Evolutionary conservation across 1,284 basidiomycete genomes (phyloP).

Genomic region (Stereum hirsutum): DNA sequence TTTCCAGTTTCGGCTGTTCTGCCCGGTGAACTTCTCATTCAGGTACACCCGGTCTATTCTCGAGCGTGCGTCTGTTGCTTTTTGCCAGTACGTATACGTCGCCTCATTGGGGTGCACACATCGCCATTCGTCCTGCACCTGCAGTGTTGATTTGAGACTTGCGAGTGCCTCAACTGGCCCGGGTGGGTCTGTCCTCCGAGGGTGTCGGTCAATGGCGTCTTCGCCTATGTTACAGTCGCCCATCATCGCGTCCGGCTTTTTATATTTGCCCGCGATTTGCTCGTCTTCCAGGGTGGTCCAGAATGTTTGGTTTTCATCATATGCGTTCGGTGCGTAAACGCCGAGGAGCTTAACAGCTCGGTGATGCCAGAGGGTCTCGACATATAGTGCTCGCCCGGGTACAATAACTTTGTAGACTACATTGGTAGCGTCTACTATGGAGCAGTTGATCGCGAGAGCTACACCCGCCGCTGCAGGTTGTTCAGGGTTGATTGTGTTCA

Average conservation of each 20-base stretch:
- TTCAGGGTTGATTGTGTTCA: not conserved
- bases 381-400: slow-evolving; percentile 21
- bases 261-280: slow-evolving; percentile 6
- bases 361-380: slow-evolving; percentile 13
- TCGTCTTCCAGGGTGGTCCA: slow-evolving; percentile 15
- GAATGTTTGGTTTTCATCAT: slow-evolving; percentile 19
- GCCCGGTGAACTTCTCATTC: not conserved
- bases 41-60: slow-evolving; percentile 1
- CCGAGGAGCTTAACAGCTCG: slow-evolving; percentile 17
- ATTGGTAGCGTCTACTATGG: slow-evolving; percentile 10
- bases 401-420: slow-evolving; percentile 14
- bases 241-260: slow-evolving; percentile 21
- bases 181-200: not conserved
- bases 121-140: not conserved
- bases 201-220: slow-evolving; percentile 24
- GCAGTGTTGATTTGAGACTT: not conserved
- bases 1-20: not conserved
- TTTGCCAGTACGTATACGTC: not conserved
- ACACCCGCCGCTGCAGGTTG: slow-evolving; percentile 15
- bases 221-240: slow-evolving; percentile 36
- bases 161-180: slow-evolving; percentile 13
- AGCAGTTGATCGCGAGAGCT: slow-evolving; percentile 26
- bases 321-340: slow-evolving; percentile 27
- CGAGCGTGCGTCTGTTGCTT: not conserved
- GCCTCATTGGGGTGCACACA: not conserved